phyloP scores from a whole-genome alignment of 192 early-diverging fungal species.

The Backusella westeae region DNA sequence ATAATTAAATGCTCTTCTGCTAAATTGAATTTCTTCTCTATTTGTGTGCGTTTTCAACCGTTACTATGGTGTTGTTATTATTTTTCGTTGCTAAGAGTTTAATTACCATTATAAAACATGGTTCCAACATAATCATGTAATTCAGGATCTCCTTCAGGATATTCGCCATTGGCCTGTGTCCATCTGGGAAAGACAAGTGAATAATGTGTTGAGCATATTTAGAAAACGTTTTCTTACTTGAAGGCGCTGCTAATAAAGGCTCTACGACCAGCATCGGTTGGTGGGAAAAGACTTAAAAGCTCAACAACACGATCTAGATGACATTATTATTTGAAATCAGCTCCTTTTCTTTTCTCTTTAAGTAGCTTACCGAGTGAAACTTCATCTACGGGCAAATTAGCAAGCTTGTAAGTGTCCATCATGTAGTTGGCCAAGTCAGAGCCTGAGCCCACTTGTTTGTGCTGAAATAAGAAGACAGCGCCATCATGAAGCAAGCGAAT shows the following conservation, averaged over 20 bases:
- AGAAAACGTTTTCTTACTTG: conserved; percentile 34
- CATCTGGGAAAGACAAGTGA: conserved; percentile 42
- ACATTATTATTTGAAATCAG: background rate
- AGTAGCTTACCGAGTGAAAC: conserved; percentile 57
- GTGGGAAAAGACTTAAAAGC: conserved; percentile 59
- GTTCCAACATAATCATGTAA: conserved; percentile 74
- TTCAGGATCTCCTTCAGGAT: conserved; percentile 61
- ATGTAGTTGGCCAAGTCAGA: conserved; percentile 80
- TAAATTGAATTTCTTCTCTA: conserved; percentile 55
- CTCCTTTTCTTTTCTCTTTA: background rate
- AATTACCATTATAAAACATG: conserved; percentile 61
- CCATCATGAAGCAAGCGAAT: conserved; percentile 81
- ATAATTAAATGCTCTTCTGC: conserved; percentile 87
- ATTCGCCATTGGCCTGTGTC: conserved; percentile 56
- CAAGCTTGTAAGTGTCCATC: conserved; percentile 76
- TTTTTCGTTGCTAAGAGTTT: background rate
- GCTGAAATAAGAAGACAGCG: conserved; percentile 69
- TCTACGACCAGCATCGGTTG: conserved; percentile 47
- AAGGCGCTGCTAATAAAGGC: conserved; percentile 52
- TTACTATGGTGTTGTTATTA: background rate
- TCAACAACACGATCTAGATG: conserved; percentile 57
- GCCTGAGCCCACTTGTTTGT: conserved; percentile 81
- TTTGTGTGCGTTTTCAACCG: background rate
- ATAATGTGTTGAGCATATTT: too few relatives aligned
- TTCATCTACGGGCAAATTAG: conserved; percentile 64